A percentile compares a stretch with the other conserved stretches of the same genome.
phyloP scores from a whole-genome alignment of 1,139 yeast species.

The Saccharomyces pastorianus region DNA sequence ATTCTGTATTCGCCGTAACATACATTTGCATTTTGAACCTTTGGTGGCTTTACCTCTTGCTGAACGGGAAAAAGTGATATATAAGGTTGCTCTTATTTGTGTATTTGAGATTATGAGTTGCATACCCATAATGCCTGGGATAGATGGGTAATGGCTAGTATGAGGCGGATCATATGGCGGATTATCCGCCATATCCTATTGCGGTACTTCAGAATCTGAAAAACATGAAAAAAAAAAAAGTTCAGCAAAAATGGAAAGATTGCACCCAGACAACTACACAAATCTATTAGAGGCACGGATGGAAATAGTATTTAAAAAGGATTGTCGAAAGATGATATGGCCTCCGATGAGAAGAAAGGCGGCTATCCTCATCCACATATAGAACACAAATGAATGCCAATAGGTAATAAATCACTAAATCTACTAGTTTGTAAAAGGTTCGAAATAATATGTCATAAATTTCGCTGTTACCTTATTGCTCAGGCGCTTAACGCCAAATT shows the following conservation, averaged over 20 bases:
- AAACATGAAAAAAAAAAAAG: neutral
- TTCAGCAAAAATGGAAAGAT: neutral
- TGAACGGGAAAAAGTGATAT: neutral
- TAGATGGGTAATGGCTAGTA: neutral
- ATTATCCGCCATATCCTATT: neutral
- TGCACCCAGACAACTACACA: neutral
- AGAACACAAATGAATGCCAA: neutral
- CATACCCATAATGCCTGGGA: neutral
- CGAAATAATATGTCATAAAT: neutral
- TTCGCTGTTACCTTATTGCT: neutral
- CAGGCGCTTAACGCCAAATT: neutral
- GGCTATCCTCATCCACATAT: neutral
- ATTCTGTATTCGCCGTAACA: constrained; percentile 9
- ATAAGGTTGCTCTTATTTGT: neutral
- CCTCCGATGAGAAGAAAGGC: neutral
- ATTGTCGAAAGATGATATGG: neutral
- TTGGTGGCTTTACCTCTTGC: constrained; percentile 17
- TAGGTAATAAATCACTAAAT: neutral
- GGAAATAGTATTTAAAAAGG: neutral
- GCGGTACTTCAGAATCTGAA: neutral
- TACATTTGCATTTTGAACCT: constrained; percentile 34
- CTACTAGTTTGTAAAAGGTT: neutral
- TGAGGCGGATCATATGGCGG: neutral
- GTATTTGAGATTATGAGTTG: neutral
- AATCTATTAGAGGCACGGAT: neutral